These are phyloP conservation scores for Stagonosporopsis rhizophila DNA, from an alignment of 2,329 filamentous ascomycete species.

Conservation along the genomic window DNA sequence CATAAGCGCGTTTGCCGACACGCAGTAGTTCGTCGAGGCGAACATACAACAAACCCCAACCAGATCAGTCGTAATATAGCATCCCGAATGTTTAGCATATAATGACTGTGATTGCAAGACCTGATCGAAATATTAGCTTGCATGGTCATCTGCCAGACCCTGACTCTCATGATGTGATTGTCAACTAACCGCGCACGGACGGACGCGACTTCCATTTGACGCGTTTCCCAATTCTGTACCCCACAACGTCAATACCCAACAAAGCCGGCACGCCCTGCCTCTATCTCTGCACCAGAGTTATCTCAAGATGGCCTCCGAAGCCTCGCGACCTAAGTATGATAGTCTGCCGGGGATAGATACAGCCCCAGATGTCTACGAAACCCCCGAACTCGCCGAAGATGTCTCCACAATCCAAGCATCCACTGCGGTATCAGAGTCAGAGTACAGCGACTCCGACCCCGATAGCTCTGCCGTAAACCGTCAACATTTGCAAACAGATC, in stretches of 20 bases:
- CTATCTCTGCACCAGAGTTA: not conserved
- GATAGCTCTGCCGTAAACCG: slow-evolving; percentile 68
- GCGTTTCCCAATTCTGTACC: slow-evolving; percentile 25
- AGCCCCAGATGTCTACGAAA: slow-evolving; percentile 95
- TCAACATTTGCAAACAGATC: slow-evolving; percentile 75
- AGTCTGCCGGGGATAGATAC: slow-evolving; percentile 71
- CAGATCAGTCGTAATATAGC: not conserved
- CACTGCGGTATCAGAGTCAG: slow-evolving; percentile 50
- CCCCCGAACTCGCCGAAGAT: slow-evolving; percentile 89
- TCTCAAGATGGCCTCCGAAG: slow-evolving; percentile 39
- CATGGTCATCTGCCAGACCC: not conserved
- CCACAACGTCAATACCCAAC: slow-evolving; percentile 12
- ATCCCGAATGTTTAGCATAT: not conserved
- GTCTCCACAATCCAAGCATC: slow-evolving; percentile 75
- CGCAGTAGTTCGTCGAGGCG: not conserved
- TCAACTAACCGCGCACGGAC: slow-evolving; percentile 8
- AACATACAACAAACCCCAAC: slow-evolving; percentile 2
- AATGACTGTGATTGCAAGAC: not conserved
- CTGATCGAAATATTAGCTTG: too few relatives aligned
- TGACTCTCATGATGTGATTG: not conserved
- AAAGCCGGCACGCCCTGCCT: not conserved
- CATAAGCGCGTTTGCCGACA: slow-evolving; percentile 20
- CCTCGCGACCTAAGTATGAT: slow-evolving; percentile 45
- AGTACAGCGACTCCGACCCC: slow-evolving; percentile 63
- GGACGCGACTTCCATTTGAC: slow-evolving; percentile 28